phyloP scores from a whole-genome alignment of 129 eudicot genomes.

The Scalesia atractyloides region DNA sequence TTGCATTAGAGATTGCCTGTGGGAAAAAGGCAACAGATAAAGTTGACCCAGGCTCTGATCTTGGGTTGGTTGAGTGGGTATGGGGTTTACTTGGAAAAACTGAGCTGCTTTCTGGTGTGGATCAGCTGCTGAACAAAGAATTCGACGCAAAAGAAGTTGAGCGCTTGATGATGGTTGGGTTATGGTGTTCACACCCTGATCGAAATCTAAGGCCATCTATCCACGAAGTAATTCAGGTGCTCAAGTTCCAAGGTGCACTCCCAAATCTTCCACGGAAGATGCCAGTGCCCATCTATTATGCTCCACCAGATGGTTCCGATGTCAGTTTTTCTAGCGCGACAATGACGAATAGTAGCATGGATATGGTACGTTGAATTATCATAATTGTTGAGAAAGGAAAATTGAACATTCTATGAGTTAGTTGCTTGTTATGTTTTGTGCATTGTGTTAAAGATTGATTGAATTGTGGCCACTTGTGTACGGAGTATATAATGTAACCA shows the following conservation, averaged over 20 bases:
- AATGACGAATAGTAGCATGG: neutral
- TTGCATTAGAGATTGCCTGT: conserved; percentile 42
- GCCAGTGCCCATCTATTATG: conserved; percentile 18
- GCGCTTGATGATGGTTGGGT: conserved; percentile 46
- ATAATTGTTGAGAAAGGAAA: too few relatives aligned
- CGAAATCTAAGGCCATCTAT: conserved; percentile 44
- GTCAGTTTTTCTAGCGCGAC: neutral
- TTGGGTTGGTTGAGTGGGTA: conserved; percentile 40
- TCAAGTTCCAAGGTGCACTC: conserved; percentile 42
- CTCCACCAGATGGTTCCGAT: neutral
- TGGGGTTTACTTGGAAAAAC: conserved; percentile 44
- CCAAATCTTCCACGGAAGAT: conserved; percentile 39
- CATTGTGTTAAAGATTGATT: too few relatives aligned
- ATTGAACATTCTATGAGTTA: too few relatives aligned
- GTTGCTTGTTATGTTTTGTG: too few relatives aligned
- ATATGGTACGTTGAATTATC: neutral
- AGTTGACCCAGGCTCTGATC: neutral
- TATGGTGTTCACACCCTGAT: conserved; percentile 46
- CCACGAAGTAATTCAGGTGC: conserved; percentile 49
- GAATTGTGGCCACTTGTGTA: too few relatives aligned
- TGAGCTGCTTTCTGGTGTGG: conserved; percentile 35
- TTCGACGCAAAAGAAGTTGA: conserved; percentile 35
- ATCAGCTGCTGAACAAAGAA: conserved; percentile 10
- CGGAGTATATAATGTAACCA: too few relatives aligned
- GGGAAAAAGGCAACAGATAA: conserved; percentile 36